Evolutionary conservation across 768 basidiomycete species (phyloP).

Genomic region (Suillus occidentalis): DNA sequence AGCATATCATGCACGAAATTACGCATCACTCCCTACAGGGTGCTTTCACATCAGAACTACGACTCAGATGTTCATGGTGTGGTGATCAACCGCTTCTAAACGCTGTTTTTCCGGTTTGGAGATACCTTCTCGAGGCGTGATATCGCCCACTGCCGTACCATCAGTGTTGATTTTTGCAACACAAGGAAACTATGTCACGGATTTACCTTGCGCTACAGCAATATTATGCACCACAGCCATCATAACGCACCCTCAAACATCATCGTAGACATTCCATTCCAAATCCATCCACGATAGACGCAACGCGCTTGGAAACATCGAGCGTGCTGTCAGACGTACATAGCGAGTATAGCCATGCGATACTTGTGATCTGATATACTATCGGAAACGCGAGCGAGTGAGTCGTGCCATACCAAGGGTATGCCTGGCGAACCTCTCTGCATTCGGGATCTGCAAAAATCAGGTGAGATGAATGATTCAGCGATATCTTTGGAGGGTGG

Average conservation of each 20-base stretch:
- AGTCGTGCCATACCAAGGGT: neutral
- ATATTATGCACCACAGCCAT: conserved; percentile 95
- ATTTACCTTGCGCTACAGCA: conserved; percentile 85
- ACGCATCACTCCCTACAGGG: conserved; percentile 77
- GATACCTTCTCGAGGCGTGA: conserved; percentile 86
- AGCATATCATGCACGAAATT: conserved; percentile 90
- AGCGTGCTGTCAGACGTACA: conserved; percentile 69
- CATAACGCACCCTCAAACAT: conserved; percentile 66
- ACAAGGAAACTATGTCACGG: too few species aligned
- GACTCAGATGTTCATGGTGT: neutral
- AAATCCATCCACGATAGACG: neutral
- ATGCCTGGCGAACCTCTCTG: conserved; percentile 64
- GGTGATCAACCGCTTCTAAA: conserved; percentile 60
- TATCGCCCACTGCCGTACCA: conserved; percentile 74
- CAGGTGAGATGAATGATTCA: neutral
- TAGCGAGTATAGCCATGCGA: conserved; percentile 91
- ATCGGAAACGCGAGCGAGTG: conserved; percentile 3
- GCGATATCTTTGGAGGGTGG: conserved; percentile 1
- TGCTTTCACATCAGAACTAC: conserved; percentile 11
- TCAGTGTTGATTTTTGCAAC: neutral
- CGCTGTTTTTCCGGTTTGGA: conserved; percentile 75
- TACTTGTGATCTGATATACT: conserved; percentile 98
- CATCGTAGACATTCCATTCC: neutral
- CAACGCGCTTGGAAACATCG: conserved; percentile 67
- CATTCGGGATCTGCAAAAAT: conserved; percentile 62